Conservation (phyloP, 805 yeast genomes). For the Wickerhamomyces alni region DNA sequence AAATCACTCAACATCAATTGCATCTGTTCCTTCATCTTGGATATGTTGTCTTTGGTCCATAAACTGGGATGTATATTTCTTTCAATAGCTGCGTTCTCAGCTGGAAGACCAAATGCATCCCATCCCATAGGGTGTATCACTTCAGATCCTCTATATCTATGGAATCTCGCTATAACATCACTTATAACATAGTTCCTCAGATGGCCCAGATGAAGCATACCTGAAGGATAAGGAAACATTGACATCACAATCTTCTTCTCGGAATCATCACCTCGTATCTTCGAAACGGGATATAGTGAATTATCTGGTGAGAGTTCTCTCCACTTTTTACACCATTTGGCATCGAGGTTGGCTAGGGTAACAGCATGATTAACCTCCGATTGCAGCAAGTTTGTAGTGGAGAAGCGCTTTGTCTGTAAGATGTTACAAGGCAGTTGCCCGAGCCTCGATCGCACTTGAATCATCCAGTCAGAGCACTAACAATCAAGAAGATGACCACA, state of each 20-base stretch:
- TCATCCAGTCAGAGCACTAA: too few relatives aligned
- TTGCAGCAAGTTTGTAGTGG: background rate
- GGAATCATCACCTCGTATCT: conserved; percentile 9
- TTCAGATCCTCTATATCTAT: conserved; percentile 65
- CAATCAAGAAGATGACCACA: too few relatives aligned
- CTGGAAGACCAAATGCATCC: conserved; percentile 98
- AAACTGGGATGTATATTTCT: conserved; percentile 67
- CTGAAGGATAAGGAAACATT: conserved; percentile 97
- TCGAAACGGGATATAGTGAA: conserved; percentile 31
- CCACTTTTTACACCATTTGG: conserved; percentile 53
- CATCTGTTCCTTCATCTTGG: conserved; percentile 83
- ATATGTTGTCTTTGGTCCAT: conserved; percentile 83
- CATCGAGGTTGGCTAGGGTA: conserved; percentile 27
- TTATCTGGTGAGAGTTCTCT: conserved; percentile 26
- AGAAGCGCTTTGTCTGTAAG: too few relatives aligned
- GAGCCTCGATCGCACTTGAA: too few relatives aligned
- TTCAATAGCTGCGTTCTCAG: conserved; percentile 96
- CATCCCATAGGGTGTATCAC: conserved; percentile 98
- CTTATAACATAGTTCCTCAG: conserved; percentile 87
- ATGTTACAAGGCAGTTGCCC: too few relatives aligned
- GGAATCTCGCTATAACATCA: conserved; percentile 75
- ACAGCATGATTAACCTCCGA: background rate
- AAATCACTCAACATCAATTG: conserved; percentile 72
- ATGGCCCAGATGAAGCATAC: conserved; percentile 90
- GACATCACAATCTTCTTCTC: conserved; percentile 59